Evolutionary conservation across 169 alveolate species (phyloP).

Genomic region (Babesia microti): DNA sequence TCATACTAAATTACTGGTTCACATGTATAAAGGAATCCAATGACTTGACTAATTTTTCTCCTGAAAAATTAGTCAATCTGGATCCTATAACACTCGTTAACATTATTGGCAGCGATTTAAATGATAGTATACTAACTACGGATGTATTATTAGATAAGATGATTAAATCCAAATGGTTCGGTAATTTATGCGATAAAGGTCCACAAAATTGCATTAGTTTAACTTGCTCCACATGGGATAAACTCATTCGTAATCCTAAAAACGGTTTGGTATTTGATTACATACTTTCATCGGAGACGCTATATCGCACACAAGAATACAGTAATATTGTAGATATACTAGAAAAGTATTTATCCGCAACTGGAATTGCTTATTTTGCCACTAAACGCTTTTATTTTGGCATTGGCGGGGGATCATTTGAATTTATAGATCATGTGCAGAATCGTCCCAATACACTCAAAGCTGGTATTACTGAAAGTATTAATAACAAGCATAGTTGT

Average conservation of each 20-base stretch:
- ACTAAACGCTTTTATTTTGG: constrained; percentile 43
- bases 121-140: too few species aligned
- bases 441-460: not conserved
- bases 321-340: constrained; percentile 13
- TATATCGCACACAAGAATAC: constrained; percentile 30
- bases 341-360: constrained; percentile 4
- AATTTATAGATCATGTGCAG: constrained; percentile 12
- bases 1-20: constrained; percentile 2
- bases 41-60: not conserved
- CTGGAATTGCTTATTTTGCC: constrained; percentile 39
- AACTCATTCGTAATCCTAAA: too few species aligned
- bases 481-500: constrained; percentile 10
- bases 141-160: too few species aligned
- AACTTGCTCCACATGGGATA: too few species aligned
- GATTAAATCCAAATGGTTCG: too few species aligned
- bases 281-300: constrained; percentile 33
- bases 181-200: too few species aligned
- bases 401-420: constrained; percentile 39
- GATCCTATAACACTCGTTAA: too few species aligned
- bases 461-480: constrained; percentile 11
- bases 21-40: not conserved
- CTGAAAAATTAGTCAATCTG: too few species aligned
- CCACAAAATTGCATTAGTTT: too few species aligned
- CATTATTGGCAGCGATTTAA: too few species aligned
- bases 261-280: too few species aligned